Evolutionary conservation across 1,284 basidiomycete genomes (phyloP).

Genomic region (Tremellales sp.): DNA sequence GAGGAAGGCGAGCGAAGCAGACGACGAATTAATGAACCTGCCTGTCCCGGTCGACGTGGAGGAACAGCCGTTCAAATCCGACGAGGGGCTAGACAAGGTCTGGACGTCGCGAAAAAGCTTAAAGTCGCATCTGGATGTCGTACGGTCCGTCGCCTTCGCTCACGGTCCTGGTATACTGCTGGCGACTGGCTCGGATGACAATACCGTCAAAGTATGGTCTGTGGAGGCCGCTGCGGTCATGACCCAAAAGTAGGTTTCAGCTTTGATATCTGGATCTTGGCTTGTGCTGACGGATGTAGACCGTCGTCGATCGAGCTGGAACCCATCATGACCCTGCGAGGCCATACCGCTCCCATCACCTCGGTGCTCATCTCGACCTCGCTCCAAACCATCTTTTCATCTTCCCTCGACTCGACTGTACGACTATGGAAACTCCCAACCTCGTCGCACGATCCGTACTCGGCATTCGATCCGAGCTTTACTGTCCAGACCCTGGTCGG

Average conservation of each 20-base stretch:
- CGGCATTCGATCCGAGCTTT: slow-evolving; percentile 75
- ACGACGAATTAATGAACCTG: slow-evolving; percentile 37
- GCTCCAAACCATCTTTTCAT: slow-evolving; percentile 77
- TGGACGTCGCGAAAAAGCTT: slow-evolving; percentile 82
- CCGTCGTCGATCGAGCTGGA: slow-evolving; percentile 74
- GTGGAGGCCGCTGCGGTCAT: slow-evolving; percentile 31
- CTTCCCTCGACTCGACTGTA: slow-evolving; percentile 85
- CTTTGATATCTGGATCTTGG: not conserved
- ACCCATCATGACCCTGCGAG: slow-evolving; percentile 85
- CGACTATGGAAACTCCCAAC: slow-evolving; percentile 81
- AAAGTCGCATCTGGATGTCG: slow-evolving; percentile 85
- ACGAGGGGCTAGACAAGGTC: slow-evolving; percentile 54
- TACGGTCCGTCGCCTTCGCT: slow-evolving; percentile 76
- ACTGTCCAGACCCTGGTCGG: slow-evolving; percentile 78
- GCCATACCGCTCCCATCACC: slow-evolving; percentile 89
- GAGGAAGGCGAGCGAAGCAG: slow-evolving; percentile 15
- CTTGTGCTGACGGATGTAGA: slow-evolving; percentile 15
- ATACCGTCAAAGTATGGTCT: slow-evolving; percentile 89
- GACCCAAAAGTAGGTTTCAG: slow-evolving; percentile 27
- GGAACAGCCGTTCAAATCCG: slow-evolving; percentile 57
- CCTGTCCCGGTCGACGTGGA: slow-evolving; percentile 55
- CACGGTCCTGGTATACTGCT: slow-evolving; percentile 76
- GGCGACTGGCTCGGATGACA: slow-evolving; percentile 90
- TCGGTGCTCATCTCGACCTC: slow-evolving; percentile 76
- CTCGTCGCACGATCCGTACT: slow-evolving; percentile 69